Evolutionary conservation across 139 green algal genomes (phyloP).

Genomic region (Chlamydomonas urium): DNA sequence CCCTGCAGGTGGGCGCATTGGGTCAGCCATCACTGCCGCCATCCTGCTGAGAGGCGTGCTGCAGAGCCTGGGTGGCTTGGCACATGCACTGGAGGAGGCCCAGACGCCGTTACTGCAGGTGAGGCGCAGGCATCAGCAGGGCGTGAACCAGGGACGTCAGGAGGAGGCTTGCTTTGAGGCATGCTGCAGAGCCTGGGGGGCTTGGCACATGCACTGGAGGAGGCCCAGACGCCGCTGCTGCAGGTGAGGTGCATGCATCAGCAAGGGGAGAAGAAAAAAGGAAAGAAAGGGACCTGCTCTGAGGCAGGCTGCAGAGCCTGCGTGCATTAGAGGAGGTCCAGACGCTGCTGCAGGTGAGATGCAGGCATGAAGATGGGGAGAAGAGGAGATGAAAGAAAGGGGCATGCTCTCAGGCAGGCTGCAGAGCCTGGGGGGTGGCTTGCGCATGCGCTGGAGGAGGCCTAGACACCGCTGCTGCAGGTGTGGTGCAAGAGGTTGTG

Average conservation of each 20-base stretch:
- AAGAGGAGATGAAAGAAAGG: too few relatives aligned
- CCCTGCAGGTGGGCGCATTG: constrained; percentile 31
- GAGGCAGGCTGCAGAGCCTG: constrained; percentile 13
- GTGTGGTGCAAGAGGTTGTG: constrained; percentile 13
- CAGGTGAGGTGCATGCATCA: constrained; percentile 7
- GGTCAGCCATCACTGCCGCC: background rate
- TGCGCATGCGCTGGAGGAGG: constrained; percentile 14
- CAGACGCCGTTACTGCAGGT: constrained; percentile 18
- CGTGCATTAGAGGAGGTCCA: constrained; percentile 10
- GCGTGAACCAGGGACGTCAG: too few relatives aligned
- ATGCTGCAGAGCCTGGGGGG: constrained; percentile 10
- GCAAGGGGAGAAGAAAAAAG: too few relatives aligned
- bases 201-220: constrained; percentile 19
- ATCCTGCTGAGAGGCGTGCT: constrained; percentile 30
- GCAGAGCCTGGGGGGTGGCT: constrained; percentile 7
- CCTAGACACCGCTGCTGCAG: constrained; percentile 14
- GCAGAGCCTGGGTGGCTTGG: constrained; percentile 4
- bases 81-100: constrained; percentile 14
- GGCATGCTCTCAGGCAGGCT: constrained; percentile 24
- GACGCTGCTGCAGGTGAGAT: constrained; percentile 20
- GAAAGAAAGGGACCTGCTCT: too few relatives aligned
- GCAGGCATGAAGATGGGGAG: too few relatives aligned
- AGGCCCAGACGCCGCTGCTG: constrained; percentile 16
- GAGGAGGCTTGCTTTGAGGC: constrained; percentile 23
- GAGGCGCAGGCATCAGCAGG: too few relatives aligned